Conservation (phyloP, 768 basidiomycete species). For the Podaxis sp. region DNA sequence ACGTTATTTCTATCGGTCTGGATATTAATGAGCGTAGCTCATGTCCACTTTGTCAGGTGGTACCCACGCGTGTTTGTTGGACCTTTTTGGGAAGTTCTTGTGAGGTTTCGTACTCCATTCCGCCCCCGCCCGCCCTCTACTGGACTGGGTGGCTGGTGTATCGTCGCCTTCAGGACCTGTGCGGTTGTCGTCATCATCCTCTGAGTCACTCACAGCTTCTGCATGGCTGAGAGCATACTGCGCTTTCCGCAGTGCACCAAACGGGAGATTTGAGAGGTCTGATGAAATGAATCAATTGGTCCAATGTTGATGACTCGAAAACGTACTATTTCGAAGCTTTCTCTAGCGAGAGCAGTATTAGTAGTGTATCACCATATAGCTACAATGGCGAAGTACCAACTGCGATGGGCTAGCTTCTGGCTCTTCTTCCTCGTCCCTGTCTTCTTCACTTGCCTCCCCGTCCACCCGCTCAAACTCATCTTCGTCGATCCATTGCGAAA, state of each 20-base stretch:
- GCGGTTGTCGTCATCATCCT: constrained; percentile 20
- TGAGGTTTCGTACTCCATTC: constrained; percentile 40
- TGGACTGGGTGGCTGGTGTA: constrained; percentile 18
- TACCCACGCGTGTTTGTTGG: constrained; percentile 85
- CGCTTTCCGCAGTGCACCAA: constrained; percentile 64
- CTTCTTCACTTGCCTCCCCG: constrained; percentile 42
- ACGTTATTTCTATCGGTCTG: constrained; percentile 79
- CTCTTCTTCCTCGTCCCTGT: constrained; percentile 25
- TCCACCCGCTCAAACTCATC: constrained; percentile 20
- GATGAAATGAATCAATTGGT: background rate
- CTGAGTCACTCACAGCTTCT: constrained; percentile 33
- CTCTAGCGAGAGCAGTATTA: constrained; percentile 14
- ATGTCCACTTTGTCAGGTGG: constrained; percentile 1
- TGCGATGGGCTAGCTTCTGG: constrained; percentile 25
- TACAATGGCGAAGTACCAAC: constrained; percentile 18
- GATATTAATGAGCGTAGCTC: background rate
- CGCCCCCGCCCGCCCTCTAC: constrained; percentile 32
- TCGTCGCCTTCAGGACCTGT: constrained; percentile 11
- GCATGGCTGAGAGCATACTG: constrained; percentile 46
- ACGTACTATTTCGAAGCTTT: constrained; percentile 23
- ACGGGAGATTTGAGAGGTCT: constrained; percentile 60
- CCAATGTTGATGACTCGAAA: background rate
- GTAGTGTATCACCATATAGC: background rate
- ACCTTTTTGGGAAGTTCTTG: constrained; percentile 52
- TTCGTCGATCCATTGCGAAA: constrained; percentile 22